Conservation (phyloP, 768 basidiomycete genomes). For the Amanita pseudoporphyria region DNA sequence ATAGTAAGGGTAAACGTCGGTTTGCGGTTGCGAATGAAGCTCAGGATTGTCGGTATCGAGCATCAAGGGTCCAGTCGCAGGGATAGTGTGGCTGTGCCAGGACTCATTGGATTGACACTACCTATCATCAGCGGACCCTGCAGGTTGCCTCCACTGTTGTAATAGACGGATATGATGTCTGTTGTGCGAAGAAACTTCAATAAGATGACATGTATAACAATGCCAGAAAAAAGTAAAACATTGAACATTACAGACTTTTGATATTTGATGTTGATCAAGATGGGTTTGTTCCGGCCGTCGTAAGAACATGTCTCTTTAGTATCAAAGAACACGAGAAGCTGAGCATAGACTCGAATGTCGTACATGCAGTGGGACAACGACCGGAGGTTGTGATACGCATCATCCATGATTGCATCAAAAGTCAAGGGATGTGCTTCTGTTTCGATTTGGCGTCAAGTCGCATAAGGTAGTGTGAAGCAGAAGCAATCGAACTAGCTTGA, state of each 20-base stretch:
- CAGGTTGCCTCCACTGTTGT: background rate
- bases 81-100: conserved; percentile 4
- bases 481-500: background rate
- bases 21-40: background rate
- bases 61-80: conserved; percentile 4
- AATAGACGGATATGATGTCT: no score
- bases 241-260: no score
- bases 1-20: background rate
- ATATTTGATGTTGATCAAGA: no score
- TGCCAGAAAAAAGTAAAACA: no score
- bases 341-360: background rate
- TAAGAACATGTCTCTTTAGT: no score
- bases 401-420: background rate
- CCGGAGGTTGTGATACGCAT: background rate
- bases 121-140: conserved; percentile 1
- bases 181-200: no score
- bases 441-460: background rate
- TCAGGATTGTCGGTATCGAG: conserved; percentile 1
- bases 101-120: conserved; percentile 1
- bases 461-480: background rate
- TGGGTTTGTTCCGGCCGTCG: no score
- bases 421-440: background rate
- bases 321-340: no score
- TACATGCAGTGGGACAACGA: background rate
- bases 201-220: no score